phyloP scores from a whole-genome alignment of 129 eudicot genomes.

The Oenanthe sinensis region DNA sequence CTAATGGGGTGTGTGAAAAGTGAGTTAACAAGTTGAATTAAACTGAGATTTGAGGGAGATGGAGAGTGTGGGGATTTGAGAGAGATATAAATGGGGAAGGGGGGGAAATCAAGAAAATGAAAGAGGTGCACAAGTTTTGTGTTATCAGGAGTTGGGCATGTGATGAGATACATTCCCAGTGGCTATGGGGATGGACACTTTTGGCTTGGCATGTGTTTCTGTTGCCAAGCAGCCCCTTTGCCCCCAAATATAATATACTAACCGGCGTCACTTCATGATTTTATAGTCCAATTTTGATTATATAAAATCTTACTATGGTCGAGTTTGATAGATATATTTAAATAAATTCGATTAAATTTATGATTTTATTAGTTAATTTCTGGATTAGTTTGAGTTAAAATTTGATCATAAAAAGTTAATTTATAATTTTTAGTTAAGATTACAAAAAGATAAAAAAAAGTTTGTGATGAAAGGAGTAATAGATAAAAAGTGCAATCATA shows the following conservation, averaged over 20 bases:
- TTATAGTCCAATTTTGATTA: too few species aligned
- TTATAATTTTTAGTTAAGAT: too few species aligned
- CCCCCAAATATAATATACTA: neutral
- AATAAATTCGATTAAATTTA: too few species aligned
- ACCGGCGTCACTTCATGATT: too few species aligned
- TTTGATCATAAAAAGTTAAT: too few species aligned
- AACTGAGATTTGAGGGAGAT: neutral
- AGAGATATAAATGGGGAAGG: conserved; percentile 28
- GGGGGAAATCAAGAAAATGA: neutral
- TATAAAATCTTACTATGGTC: too few species aligned
- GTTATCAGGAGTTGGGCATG: conserved; percentile 21
- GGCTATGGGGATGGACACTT: neutral
- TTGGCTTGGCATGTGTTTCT: neutral
- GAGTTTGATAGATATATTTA: too few species aligned
- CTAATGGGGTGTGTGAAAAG: conserved; percentile 11
- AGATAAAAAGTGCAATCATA: too few species aligned
- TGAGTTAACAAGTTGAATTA: neutral
- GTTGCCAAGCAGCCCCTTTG: neutral
- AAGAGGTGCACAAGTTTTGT: neutral
- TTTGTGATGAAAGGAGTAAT: too few species aligned
- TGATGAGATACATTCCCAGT: conserved; percentile 16
- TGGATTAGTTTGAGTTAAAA: too few species aligned
- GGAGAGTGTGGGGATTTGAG: neutral
- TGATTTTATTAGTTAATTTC: too few species aligned
- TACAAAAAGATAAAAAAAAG: too few species aligned